Conservation (phyloP, 164 flowering plant species). For the Buxus sempervirens region DNA sequence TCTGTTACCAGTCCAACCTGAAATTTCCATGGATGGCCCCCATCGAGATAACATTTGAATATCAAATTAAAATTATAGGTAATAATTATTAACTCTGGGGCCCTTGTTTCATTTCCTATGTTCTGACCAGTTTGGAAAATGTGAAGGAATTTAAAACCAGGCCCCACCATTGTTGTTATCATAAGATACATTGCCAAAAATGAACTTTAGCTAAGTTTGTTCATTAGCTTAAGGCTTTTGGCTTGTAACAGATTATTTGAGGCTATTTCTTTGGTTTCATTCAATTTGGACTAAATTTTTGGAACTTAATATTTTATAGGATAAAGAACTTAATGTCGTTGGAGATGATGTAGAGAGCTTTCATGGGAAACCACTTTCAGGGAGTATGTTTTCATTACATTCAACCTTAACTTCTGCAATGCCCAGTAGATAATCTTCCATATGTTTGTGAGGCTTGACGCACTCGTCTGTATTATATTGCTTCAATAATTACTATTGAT, state of each 20-base stretch:
- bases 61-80: too few relatives aligned
- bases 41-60: too few relatives aligned
- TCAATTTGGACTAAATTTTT: neutral
- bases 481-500: slow-evolving; percentile 2
- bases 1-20: too few relatives aligned
- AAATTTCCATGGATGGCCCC: too few relatives aligned
- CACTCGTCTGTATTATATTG: neutral
- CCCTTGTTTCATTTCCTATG: too few relatives aligned
- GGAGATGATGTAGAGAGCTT: slow-evolving; percentile 51
- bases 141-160: too few relatives aligned
- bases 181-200: too few relatives aligned
- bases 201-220: neutral
- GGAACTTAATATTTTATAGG: slow-evolving; percentile 20
- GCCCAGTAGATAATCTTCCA: neutral
- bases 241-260: neutral
- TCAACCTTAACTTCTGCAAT: slow-evolving; percentile 9
- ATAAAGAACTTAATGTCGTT: slow-evolving; percentile 33
- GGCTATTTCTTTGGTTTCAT: neutral
- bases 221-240: neutral
- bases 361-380: slow-evolving; percentile 43
- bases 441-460: neutral
- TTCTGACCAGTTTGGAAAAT: too few relatives aligned
- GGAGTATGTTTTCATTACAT: slow-evolving; percentile 24
- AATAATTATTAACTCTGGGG: too few relatives aligned
- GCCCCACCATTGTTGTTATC: too few relatives aligned